Base-by-base conservation (phyloP, 164 flowering plant genomes). In the Piper betle region DNA sequence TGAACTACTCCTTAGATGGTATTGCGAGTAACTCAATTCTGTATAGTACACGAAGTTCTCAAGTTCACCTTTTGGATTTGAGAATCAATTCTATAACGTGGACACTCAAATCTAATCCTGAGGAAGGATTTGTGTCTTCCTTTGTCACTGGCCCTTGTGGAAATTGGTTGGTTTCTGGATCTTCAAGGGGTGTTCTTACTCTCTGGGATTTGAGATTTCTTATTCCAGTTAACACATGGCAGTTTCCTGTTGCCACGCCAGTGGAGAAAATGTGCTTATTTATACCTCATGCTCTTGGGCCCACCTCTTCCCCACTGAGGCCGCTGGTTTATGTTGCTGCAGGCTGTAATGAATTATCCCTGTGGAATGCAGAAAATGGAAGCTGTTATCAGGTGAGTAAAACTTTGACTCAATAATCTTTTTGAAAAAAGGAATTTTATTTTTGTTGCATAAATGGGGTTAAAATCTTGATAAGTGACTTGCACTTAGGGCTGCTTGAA, bases 321-420 rank as follows among this genome's bases (percentile, higher is more conserved):
- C 99, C 97, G 58, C 83, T 91, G 65, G 83, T 94, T 62, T 94
- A 91, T 86, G 94, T 88, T 67, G 95, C 96, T 72, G 97, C 96
- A 8, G 97, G 99, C 52, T 83, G 86, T 70, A 87, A 94, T 79
- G 99, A 88, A 76, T 90, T 91, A 68, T 84, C 97, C 38, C 86
- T 94, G 18, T 91, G 97, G 99, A 88, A 94, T 82, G 97, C 99
- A 37, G 99, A 94, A 78, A 87, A 83, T 71, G 94, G 96, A 66
- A 88, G 95, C 76, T 94, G 99, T 69, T 94, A 90, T 72, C 97
- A 93, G 97, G 99, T 90, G 77, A 53, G 7, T 46, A 10, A 46
- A 46, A 46, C 10, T 46, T 12, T 12, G 15, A 42, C 6, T 46
- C 50, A 10, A 10, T 25, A 25, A 2, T 46, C 15, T 46, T 46